These are phyloP conservation scores for Rhododendron vialii DNA, from an alignment of 148 eudicot genomes.

Conservation along the genomic window DNA sequence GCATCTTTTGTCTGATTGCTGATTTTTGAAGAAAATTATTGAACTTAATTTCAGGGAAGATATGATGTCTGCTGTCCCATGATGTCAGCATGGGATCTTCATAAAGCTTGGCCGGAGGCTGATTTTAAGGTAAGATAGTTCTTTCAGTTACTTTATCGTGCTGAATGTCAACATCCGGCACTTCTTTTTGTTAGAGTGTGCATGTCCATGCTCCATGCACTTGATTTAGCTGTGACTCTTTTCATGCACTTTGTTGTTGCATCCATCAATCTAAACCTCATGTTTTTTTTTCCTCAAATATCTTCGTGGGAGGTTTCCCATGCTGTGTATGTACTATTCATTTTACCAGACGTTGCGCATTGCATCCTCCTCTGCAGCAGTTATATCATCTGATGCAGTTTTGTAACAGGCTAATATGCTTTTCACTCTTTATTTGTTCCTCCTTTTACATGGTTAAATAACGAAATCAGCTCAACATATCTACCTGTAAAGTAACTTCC, in stretches of 20 bases:
- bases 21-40: background rate
- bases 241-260: background rate
- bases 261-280: background rate
- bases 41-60: constrained; percentile 62
- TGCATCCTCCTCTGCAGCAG: background rate
- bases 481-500: background rate
- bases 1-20: background rate
- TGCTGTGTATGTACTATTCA: background rate
- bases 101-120: constrained; percentile 98
- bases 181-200: background rate
- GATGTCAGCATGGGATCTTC: constrained; percentile 99
- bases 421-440: background rate
- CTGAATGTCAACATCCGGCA: background rate
- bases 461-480: background rate
- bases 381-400: background rate
- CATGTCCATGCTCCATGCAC: background rate
- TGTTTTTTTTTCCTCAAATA: background rate
- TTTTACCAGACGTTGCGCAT: background rate
- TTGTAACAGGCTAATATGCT: background rate
- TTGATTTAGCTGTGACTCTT: background rate
- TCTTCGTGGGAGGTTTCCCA: background rate
- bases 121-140: constrained; percentile 54
- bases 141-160: background rate
- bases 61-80: constrained; percentile 92
- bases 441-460: background rate